Evolutionary conservation across 2,329 filamentous ascomycete species (phyloP), one percentile per base, ranked within the genome.

Genomic region (Colletotrichum acutatum): DNA sequence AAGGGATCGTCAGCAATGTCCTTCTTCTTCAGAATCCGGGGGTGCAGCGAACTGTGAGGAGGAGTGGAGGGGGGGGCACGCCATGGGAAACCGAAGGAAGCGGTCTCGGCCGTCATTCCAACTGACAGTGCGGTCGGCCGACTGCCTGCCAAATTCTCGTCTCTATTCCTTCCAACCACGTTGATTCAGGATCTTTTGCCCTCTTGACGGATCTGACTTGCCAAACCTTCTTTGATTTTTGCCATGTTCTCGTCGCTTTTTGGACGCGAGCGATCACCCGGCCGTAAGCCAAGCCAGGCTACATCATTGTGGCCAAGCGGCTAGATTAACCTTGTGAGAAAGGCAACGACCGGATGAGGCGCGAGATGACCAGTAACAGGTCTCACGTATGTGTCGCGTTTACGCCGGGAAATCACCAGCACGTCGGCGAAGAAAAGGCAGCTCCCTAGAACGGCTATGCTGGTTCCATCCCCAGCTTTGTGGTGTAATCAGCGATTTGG

Each of bases 301-400:
- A 54, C 54, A 62, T 32, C 62, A 34, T 66, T 14, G 24, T 32
- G 24, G 54, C 54, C 68, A 70, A 53, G 53, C 37, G 61, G 67
- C 53, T 59, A 24, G 8, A 66, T 26, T 19, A 49, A 54, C 26
- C 67, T 53, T 26, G n/a, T 37, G 34, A 49, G 32, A 24, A 22
- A 24, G 64, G 42, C 52, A 24, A 57, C 58, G 34, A 46, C 56
- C 46, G 68, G 46, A 61, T 49, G 26, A 68, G 56, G 49, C 63
- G 68, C 26, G 64, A 22, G 11, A 54, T 54, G 16, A 19, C 19
- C 12, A 34, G 16, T 16, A 30, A 58, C 28, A 32, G 16, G 64
- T 52, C 57, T 66, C 22, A 58, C 64, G 57, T 49, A 28, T n/a
- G 16, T 42, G 30, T 22, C 6, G 5, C 14, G 19, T 16, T 42